A percentile compares a stretch with the other conserved stretches of the same genome.
Conservation (phyloP, 2,329 filamentous ascomycete species). For the Lecanicillium sp. region DNA sequence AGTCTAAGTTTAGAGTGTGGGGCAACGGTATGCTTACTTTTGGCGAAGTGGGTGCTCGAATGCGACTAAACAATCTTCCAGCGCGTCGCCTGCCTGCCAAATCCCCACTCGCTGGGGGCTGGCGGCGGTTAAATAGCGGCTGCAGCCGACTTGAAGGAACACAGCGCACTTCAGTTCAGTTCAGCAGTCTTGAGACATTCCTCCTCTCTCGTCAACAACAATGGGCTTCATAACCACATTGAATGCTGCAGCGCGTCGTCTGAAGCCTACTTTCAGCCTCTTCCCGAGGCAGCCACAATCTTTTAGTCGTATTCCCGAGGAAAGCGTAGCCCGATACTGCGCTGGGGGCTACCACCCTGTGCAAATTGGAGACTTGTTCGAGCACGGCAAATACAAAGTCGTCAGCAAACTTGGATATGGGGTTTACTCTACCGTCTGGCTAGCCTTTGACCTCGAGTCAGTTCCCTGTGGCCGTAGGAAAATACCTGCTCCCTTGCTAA, state of each 20-base stretch:
- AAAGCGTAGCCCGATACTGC: constrained; percentile 12
- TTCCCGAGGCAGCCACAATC: not conserved
- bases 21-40: too few relatives aligned
- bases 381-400: constrained; percentile 12
- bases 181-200: not conserved
- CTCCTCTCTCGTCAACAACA: not conserved
- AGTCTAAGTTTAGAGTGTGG: too few relatives aligned
- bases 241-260: not conserved
- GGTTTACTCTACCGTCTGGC: constrained; percentile 17
- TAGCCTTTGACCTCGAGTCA: constrained; percentile 13
- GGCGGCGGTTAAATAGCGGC: too few relatives aligned
- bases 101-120: too few relatives aligned
- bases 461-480: constrained; percentile 1
- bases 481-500: not conserved
- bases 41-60: too few relatives aligned
- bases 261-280: not conserved
- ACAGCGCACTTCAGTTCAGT: not conserved
- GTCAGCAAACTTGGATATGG: constrained; percentile 19
- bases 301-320: constrained; percentile 7
- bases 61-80: constrained; percentile 1
- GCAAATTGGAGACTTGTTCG: constrained; percentile 15
- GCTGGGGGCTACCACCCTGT: constrained; percentile 16
- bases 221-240: not conserved
- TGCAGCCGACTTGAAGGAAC: not conserved
- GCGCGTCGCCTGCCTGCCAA: too few relatives aligned